Evolutionary conservation across 306 rosid genomes (phyloP), one percentile per base, ranked within the genome.

Genomic region (Glycyrrhiza uralensis): DNA sequence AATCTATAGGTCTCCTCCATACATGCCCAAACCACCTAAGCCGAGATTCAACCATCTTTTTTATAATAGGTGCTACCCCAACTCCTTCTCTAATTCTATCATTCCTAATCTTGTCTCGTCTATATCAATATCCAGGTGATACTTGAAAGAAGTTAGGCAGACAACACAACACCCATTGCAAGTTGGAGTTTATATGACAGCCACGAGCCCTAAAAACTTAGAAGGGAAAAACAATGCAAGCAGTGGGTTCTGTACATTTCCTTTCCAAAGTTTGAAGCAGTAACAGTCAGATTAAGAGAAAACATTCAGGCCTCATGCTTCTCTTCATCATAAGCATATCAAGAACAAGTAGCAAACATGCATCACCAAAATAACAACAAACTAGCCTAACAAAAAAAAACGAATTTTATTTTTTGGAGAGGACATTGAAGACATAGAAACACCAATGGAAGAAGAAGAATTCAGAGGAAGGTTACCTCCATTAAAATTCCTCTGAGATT

Each of bases 401-500:
- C n/a, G n/a, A n/a, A n/a, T n/a, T n/a, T n/a, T n/a, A n/a, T n/a
- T n/a, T n/a, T n/a, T n/a, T n/a, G n/a, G n/a, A n/a, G n/a, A n/a
- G n/a, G n/a, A n/a, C n/a, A n/a, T n/a, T 4, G 2, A 29, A 14
- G 30, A 35, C 8, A 18, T 2, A 65, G 8, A 61, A 7, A 35
- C 17, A 50, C 5, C 69, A 69, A 65, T 2, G 6, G 14, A 57
- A 57, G 3, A 57, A 57, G 3, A 28, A 54, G 54, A 72, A 73
- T 2, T 28, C 1, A 77, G 62, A 46, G 33, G 6, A 2, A 5
- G 45, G 41, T 50, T 77, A 88, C 97, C 99, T 91, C 99, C 90
- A 94, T 85, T 36, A 84, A 85, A 79, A 94, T 94, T 68, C 97
- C 99, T 84, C 96, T 86, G 68, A 94, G 79, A 77, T 29, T 79